These are phyloP conservation scores for Tolypocladium pustulatum DNA, from an alignment of 2,329 filamentous ascomycete genomes.

Conservation along the genomic window DNA sequence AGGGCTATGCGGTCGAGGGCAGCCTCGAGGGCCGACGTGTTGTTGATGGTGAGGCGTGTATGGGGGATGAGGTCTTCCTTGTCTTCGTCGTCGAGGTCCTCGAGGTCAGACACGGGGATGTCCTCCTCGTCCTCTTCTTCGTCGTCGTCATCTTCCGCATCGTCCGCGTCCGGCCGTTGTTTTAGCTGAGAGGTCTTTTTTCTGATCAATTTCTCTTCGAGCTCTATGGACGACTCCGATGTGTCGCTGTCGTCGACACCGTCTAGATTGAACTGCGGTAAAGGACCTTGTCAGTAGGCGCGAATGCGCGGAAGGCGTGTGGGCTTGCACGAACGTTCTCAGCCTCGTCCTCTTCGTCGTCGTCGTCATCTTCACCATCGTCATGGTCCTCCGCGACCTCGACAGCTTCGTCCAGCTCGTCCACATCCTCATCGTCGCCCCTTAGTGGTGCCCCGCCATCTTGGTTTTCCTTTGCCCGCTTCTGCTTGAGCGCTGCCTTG, in stretches of 20 bases:
- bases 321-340: background rate
- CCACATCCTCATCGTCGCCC: background rate
- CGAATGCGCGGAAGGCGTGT: background rate
- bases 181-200: constrained; percentile 18
- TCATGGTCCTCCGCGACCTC: constrained; percentile 27
- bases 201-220: constrained; percentile 54
- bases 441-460: constrained; percentile 10
- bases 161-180: constrained; percentile 20
- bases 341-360: constrained; percentile 20
- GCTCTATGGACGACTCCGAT: constrained; percentile 64
- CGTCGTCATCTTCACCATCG: constrained; percentile 17
- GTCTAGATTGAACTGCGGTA: constrained; percentile 36
- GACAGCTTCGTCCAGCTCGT: constrained; percentile 12
- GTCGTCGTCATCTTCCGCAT: constrained; percentile 44
- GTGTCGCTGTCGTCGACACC: constrained; percentile 51
- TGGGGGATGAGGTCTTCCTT: constrained; percentile 80
- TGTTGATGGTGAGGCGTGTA: constrained; percentile 94
- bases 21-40: constrained; percentile 73
- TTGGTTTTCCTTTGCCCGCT: constrained; percentile 13
- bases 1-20: constrained; percentile 69
- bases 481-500: constrained; percentile 31
- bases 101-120: constrained; percentile 80
- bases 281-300: background rate
- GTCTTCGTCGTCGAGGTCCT: constrained; percentile 67
- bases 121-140: constrained; percentile 77